Base-by-base conservation (phyloP, 192 early-diverging fungal genomes). In the Linnemannia hyalina region DNA sequence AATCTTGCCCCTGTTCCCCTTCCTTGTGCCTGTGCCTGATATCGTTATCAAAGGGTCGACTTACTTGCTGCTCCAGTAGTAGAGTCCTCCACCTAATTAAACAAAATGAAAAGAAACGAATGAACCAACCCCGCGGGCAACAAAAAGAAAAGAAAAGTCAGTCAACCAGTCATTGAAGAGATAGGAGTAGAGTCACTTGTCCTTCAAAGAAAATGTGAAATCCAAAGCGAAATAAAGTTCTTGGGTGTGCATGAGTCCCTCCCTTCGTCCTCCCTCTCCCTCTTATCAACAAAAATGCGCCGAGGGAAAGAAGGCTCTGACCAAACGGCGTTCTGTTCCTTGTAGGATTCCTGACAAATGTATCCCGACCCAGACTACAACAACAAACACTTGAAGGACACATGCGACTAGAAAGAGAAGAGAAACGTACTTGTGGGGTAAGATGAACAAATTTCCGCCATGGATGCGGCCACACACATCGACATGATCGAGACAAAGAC, bases 371-470 rank as follows among this genome's bases (percentile, higher is more conserved):
- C 55, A 6, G 55, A 57, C n/a, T n/a, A 57, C n/a, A 57, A 26
- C 55, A 57, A 57, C n/a, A 57, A 6, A 40, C 38, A 40, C 38
- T n/a, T 23, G n/a, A 57, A 23, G 2, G 4, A 26, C 49, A 20
- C 18, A 52, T 52, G 49, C 18, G 49, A 22, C 5, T 0, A 16
- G 2, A 20, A 20, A 49, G 5, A 52, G 49, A 20, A 16, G n/a
- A 26, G 10, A 75, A 71, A 82, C 72, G 87, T 87, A 81, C 80
- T 83, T n/a, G 90, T 90, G 7, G 90, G 90, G 57, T 89, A 89
- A 13, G 90, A 82, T 22, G 78, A 89, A n/a, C 84, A 83, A 20
- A 91, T 86, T 75, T 91, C 91, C 16, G 91, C 89, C 89, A 91
- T 89, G 23, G 82, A 78, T 22, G 86, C 73, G 6, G 82, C 88